Conservation (phyloP, 352 stramenopile species). For the Globisporangium cystogenes region DNA sequence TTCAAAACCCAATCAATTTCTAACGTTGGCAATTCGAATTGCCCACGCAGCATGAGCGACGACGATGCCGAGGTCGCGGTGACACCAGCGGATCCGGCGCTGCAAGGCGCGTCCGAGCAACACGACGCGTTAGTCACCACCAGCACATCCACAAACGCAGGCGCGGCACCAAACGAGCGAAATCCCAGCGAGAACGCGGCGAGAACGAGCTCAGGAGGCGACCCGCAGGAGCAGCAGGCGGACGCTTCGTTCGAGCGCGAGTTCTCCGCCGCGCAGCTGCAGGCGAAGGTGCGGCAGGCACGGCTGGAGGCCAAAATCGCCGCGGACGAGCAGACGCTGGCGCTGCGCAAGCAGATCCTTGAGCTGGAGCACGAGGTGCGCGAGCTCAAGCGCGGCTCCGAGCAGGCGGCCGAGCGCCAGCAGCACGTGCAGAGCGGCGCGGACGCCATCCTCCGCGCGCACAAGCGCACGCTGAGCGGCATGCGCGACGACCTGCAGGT, state of each 20-base stretch:
- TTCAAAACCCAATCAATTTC: too few relatives aligned
- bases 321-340: constrained; percentile 39
- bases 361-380: constrained; percentile 22
- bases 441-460: constrained; percentile 35
- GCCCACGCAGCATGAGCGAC: constrained; percentile 2
- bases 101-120: neutral
- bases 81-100: neutral
- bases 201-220: too few relatives aligned
- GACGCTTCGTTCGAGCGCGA: constrained; percentile 17
- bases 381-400: constrained; percentile 10
- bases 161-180: neutral
- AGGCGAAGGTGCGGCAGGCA: constrained; percentile 44
- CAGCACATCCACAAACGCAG: neutral
- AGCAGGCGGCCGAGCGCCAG: constrained; percentile 22
- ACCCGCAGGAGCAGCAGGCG: neutral
- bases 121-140: neutral
- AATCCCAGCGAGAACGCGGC: neutral
- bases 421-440: constrained; percentile 26
- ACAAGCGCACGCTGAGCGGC: constrained; percentile 44
- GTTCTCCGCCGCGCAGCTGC: constrained; percentile 46
- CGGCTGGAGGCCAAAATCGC: constrained; percentile 47
- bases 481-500: constrained; percentile 41
- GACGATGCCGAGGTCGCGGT: constrained; percentile 6
- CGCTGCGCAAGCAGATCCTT: constrained; percentile 37
- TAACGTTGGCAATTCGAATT: too few relatives aligned